These are phyloP conservation scores for Helenozyma baotianmanensis DNA, from an alignment of 805 yeast species.

Conservation along the genomic window DNA sequence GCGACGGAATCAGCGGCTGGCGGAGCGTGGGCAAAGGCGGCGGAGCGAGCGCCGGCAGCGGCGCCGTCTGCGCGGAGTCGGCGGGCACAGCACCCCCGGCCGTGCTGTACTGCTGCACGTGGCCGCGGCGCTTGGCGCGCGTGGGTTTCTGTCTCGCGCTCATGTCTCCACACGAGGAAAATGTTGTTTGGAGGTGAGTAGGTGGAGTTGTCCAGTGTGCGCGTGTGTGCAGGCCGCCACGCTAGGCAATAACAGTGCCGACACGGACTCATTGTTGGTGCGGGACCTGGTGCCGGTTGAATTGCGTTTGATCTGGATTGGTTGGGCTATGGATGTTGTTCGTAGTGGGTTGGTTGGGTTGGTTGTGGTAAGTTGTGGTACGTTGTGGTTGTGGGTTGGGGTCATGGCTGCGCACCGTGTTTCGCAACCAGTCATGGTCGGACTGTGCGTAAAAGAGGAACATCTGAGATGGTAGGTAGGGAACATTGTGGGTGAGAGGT, in stretches of 20 bases:
- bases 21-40: background rate
- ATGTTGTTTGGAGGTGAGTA: conserved; percentile 1
- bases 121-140: conserved; percentile 12
- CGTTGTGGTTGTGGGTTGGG: no score
- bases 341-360: no score
- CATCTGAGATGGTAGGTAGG: no score
- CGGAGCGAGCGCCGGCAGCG: background rate
- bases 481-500: no score
- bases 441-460: no score
- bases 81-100: conserved; percentile 2
- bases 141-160: conserved; percentile 9
- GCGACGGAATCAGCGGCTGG: background rate
- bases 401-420: no score
- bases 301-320: no score
- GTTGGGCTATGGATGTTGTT: no score
- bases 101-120: conserved; percentile 14
- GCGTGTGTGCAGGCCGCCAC: conserved; percentile 7
- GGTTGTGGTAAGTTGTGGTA: no score
- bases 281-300: no score
- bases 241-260: background rate
- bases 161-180: conserved; percentile 5
- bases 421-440: no score
- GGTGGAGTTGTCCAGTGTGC: conserved; percentile 3
- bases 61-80: background rate
- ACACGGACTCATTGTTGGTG: no score